Percentiles rank a stretch among this genome's conserved stretches.
These are phyloP conservation scores for Dryadomyces quercivorus DNA, from an alignment of 2,329 filamentous ascomycete species.

Conservation along the genomic window DNA sequence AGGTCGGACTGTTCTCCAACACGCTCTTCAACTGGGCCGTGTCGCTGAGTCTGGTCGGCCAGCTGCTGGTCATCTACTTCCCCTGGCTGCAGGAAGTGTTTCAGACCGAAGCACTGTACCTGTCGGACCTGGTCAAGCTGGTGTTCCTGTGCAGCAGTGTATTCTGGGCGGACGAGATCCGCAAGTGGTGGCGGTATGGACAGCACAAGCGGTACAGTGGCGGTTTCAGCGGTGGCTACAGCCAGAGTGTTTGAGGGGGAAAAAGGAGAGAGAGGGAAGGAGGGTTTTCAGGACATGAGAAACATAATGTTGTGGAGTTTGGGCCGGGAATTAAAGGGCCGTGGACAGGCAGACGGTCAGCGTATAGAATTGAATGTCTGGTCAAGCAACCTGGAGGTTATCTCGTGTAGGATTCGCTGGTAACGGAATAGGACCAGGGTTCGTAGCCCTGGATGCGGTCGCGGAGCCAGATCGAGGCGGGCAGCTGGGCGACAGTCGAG, in stretches of 20 bases:
- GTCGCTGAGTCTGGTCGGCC: slow-evolving; percentile 68
- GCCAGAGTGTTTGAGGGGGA: slow-evolving; percentile 44
- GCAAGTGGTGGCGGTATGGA: slow-evolving; percentile 65
- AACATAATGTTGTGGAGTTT: neutral
- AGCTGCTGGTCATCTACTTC: slow-evolving; percentile 86
- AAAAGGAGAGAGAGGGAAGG: neutral
- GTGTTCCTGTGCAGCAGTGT: slow-evolving; percentile 72
- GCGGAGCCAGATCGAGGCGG: no score
- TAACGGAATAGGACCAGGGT: no score
- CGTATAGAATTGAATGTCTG: neutral
- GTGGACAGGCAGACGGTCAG: neutral
- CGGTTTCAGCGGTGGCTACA: slow-evolving; percentile 56
- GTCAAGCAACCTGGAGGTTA: no score
- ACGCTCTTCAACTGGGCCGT: slow-evolving; percentile 96
- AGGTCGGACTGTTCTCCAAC: slow-evolving; percentile 74
- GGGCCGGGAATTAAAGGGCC: neutral
- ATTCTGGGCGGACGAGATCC: slow-evolving; percentile 85
- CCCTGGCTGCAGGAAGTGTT: slow-evolving; percentile 90
- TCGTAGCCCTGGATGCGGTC: no score
- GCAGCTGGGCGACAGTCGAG: no score
- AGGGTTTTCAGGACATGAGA: neutral
- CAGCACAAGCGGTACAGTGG: slow-evolving; percentile 37
- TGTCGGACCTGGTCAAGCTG: slow-evolving; percentile 63
- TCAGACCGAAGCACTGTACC: slow-evolving; percentile 75
- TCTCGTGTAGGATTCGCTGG: no score